phyloP scores from a whole-genome alignment of 805 yeast genomes.

The Yamadazyma akitaensis region DNA sequence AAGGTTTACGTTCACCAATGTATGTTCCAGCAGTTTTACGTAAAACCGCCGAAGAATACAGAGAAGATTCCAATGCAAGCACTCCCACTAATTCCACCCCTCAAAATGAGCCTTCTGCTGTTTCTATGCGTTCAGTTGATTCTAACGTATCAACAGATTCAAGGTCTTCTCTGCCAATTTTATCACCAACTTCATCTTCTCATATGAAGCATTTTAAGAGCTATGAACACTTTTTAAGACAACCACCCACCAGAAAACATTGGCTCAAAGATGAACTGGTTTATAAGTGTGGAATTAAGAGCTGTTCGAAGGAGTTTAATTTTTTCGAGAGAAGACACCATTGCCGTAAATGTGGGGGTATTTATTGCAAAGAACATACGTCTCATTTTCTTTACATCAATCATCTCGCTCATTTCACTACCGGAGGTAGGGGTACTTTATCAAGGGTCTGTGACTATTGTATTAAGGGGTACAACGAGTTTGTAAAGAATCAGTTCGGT shows the following conservation, averaged over 20 bases:
- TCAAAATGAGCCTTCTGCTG: constrained; percentile 14
- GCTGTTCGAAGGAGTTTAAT: constrained; percentile 66
- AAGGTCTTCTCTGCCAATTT: constrained; percentile 12
- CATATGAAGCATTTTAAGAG: constrained; percentile 12
- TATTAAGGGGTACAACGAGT: constrained; percentile 55
- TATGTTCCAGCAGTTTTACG: constrained; percentile 85
- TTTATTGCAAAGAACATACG: constrained; percentile 70
- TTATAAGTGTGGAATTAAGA: constrained; percentile 51
- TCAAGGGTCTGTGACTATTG: constrained; percentile 72
- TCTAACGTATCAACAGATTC: constrained; percentile 30
- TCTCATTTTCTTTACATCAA: constrained; percentile 53
- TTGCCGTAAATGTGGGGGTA: constrained; percentile 82
- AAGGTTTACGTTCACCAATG: constrained; percentile 79
- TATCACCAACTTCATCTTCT: constrained; percentile 6
- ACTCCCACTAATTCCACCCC: background rate
- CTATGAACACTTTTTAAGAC: constrained; percentile 27
- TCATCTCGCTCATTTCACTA: constrained; percentile 58
- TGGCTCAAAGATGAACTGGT: constrained; percentile 74
- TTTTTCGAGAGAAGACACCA: constrained; percentile 79
- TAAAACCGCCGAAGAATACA: constrained; percentile 29
- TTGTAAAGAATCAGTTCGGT: constrained; percentile 42
- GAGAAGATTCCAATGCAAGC: constrained; percentile 3
- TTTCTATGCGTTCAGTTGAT: constrained; percentile 31
- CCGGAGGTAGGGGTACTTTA: constrained; percentile 64
- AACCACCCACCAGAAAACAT: constrained; percentile 56